Conservation (phyloP, 2,329 filamentous ascomycete genomes). For the Arthroderma sp. region DNA sequence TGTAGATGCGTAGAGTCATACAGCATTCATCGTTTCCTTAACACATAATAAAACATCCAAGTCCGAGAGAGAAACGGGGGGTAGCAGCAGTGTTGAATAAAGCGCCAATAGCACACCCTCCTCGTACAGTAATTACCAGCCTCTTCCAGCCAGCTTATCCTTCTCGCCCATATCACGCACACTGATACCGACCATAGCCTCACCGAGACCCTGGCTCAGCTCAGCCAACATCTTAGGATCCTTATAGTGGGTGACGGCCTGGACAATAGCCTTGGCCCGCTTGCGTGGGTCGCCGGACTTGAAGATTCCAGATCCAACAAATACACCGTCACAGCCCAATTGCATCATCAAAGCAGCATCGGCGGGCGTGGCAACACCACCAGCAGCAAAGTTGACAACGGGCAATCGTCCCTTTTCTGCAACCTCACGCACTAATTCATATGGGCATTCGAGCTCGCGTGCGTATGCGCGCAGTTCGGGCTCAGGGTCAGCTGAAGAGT, state of each 20-base stretch:
- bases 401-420: conserved; percentile 77
- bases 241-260: conserved; percentile 80
- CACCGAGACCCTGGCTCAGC: conserved; percentile 78
- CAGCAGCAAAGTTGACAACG: conserved; percentile 95
- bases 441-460: conserved; percentile 67
- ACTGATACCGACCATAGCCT: conserved; percentile 96
- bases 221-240: conserved; percentile 77
- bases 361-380: conserved; percentile 97
- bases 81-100: no score
- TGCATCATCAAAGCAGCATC: conserved; percentile 99
- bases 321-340: conserved; percentile 92
- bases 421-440: conserved; percentile 68
- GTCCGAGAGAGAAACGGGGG: not conserved
- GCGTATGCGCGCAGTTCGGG: conserved; percentile 66
- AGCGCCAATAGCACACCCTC: not conserved
- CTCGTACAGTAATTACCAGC: conserved; percentile 49
- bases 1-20: no score
- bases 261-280: conserved; percentile 86
- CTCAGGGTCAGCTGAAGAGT: conserved; percentile 36
- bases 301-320: conserved; percentile 95
- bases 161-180: conserved; percentile 60
- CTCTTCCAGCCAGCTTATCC: conserved; percentile 72
- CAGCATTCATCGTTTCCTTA: no score
- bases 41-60: no score
- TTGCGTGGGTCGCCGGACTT: conserved; percentile 85